Evolutionary conservation across 495 filamentous ascomycete genomes (phyloP).

Genomic region (Haplographium delicatum): DNA sequence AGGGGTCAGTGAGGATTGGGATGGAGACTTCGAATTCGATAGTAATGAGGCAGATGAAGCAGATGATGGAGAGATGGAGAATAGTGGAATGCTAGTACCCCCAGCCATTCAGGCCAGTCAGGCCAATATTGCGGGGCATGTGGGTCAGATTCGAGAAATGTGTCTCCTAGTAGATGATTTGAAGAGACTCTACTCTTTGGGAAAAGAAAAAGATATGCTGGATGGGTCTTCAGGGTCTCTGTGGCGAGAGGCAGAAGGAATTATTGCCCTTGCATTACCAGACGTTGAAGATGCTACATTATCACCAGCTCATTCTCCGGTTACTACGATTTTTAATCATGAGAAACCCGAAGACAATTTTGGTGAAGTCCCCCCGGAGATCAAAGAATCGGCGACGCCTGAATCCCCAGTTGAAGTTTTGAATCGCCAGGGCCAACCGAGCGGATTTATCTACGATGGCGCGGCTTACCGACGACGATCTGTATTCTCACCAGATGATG

Average conservation of each 20-base stretch:
- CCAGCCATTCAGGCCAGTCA: conserved; percentile 78
- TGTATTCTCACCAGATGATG: conserved; percentile 57
- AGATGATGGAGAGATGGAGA: conserved; percentile 34
- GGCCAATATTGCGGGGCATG: conserved; percentile 78
- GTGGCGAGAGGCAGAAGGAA: conserved; percentile 84
- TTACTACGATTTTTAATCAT: conserved; percentile 21
- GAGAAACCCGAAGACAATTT: conserved; percentile 15
- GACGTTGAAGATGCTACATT: conserved; percentile 62
- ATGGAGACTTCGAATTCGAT: conserved; percentile 30
- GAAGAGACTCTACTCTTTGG: conserved; percentile 61
- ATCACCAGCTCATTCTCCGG: conserved; percentile 25
- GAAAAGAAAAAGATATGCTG: conserved; percentile 59
- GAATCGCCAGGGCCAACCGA: conserved; percentile 31
- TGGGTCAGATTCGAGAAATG: conserved; percentile 80
- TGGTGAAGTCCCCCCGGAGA: conserved; percentile 52
- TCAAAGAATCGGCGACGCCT: conserved; percentile 46
- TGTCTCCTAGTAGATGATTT: conserved; percentile 77
- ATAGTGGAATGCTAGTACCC: conserved; percentile 66
- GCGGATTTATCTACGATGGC: conserved; percentile 31
- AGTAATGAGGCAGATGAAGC: conserved; percentile 44
- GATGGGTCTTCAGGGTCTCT: conserved; percentile 55
- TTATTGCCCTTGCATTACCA: conserved; percentile 78
- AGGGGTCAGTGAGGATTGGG: conserved; percentile 37
- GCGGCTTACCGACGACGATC: conserved; percentile 42
- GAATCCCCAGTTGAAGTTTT: conserved; percentile 32